phyloP scores from a whole-genome alignment of 768 basidiomycete genomes.

The Tylopilus plumbeoviolaceoides region DNA sequence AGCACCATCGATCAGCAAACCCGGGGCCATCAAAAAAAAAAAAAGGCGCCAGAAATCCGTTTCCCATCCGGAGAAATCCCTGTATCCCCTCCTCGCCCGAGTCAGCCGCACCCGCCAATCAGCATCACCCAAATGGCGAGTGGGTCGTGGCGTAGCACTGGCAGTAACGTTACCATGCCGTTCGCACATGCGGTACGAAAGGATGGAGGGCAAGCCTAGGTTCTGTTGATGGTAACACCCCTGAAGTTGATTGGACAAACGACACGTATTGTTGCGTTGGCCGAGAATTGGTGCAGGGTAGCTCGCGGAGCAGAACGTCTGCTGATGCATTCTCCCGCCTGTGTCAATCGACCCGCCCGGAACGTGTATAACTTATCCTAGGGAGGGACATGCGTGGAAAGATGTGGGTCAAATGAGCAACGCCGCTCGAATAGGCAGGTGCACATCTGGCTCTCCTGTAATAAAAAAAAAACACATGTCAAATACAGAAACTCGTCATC shows the following conservation, averaged over 20 bases:
- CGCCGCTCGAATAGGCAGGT: not conserved
- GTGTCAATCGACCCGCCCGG: not conserved
- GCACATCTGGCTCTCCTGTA: not conserved
- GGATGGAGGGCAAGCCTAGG: not conserved
- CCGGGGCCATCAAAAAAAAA: not conserved
- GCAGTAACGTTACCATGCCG: not conserved
- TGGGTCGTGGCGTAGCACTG: not conserved
- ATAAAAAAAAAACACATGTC: not conserved
- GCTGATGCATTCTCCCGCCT: not conserved
- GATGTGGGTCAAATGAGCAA: not conserved
- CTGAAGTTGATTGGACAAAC: constrained; percentile 14
- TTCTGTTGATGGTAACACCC: not conserved
- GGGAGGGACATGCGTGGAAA: constrained; percentile 10
- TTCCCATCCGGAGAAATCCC: not conserved
- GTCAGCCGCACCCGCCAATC: not conserved
- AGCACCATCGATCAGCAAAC: not conserved
- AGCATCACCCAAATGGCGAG: not conserved
- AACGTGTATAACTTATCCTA: not conserved
- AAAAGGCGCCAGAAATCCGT: not conserved
- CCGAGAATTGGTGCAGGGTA: not conserved
- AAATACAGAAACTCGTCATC: not conserved
- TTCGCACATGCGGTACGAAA: not conserved
- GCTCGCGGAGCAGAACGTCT: not conserved
- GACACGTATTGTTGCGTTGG: not conserved
- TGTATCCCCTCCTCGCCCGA: not conserved